Conservation (phyloP, 176 grass and related monocot genomes). For the Eremochloa ophiuroides region DNA sequence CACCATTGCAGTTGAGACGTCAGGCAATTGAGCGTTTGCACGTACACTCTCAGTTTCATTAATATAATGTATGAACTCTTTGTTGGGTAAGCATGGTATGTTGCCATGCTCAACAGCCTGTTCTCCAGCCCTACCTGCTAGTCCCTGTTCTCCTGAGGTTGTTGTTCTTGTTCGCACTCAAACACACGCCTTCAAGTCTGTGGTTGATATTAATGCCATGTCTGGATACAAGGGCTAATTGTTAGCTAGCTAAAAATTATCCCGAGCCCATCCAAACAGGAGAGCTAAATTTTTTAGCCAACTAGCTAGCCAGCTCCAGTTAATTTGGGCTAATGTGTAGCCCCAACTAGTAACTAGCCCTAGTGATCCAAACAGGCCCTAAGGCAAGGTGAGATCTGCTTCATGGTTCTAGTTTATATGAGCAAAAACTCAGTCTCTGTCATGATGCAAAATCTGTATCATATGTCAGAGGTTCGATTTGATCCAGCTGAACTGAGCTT, state of each 20-base stretch:
- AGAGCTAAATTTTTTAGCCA: too few relatives aligned
- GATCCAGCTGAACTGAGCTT: background rate
- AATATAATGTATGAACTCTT: background rate
- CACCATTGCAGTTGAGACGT: too few relatives aligned
- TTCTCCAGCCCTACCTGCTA: background rate
- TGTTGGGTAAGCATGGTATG: background rate
- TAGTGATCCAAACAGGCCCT: too few relatives aligned
- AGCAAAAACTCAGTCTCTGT: background rate
- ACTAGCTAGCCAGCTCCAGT: too few relatives aligned
- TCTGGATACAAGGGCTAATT: too few relatives aligned
- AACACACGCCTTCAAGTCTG: background rate
- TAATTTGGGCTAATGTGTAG: too few relatives aligned
- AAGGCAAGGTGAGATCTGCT: background rate
- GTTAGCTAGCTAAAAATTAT: too few relatives aligned
- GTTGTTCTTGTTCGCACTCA: background rate
- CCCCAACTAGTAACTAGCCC: too few relatives aligned
- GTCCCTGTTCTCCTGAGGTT: background rate
- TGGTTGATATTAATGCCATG: background rate
- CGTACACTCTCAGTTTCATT: background rate
- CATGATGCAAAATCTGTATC: background rate
- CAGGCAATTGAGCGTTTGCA: too few relatives aligned
- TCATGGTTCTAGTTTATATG: background rate
- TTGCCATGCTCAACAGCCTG: background rate
- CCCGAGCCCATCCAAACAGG: too few relatives aligned
- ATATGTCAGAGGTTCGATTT: background rate